phyloP scores from a whole-genome alignment of 108 stramenopile species.

The Seminavis robusta region DNA sequence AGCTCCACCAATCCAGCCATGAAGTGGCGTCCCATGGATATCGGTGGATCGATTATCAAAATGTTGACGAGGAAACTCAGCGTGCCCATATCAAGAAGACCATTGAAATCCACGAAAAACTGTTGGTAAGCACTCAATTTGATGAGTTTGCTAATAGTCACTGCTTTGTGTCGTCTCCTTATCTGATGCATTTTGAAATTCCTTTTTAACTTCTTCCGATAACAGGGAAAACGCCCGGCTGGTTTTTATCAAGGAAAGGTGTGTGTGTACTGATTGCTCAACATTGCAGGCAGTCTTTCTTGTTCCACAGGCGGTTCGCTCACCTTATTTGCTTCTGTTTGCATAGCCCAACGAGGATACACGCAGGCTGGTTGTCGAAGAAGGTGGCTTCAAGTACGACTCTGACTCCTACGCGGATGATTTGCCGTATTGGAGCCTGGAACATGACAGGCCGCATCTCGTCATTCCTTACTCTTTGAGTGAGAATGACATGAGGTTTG shows the following conservation, averaged over 20 bases:
- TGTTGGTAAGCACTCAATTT: too few relatives aligned
- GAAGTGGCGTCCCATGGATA: conserved; percentile 91
- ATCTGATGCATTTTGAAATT: too few relatives aligned
- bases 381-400: conserved; percentile 92
- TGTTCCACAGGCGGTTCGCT: conserved; percentile 6
- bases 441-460: conserved; percentile 75
- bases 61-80: conserved; percentile 79
- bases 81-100: conserved; percentile 85
- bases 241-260: conserved; percentile 94
- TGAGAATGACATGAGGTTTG: conserved; percentile 94
- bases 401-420: conserved; percentile 93
- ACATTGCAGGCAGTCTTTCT: neutral
- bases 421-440: conserved; percentile 89
- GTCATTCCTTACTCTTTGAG: conserved; percentile 92
- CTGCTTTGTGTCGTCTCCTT: too few relatives aligned
- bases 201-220: too few relatives aligned
- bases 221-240: conserved; percentile 83
- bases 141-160: too few relatives aligned
- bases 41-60: conserved; percentile 93
- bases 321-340: conserved; percentile 6
- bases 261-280: neutral
- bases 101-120: conserved; percentile 80
- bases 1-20: conserved; percentile 58
- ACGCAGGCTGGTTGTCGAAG: conserved; percentile 76
- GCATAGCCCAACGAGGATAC: conserved; percentile 72